Conservation (phyloP, 1,284 basidiomycete genomes). For the Marasmius fiardii region DNA sequence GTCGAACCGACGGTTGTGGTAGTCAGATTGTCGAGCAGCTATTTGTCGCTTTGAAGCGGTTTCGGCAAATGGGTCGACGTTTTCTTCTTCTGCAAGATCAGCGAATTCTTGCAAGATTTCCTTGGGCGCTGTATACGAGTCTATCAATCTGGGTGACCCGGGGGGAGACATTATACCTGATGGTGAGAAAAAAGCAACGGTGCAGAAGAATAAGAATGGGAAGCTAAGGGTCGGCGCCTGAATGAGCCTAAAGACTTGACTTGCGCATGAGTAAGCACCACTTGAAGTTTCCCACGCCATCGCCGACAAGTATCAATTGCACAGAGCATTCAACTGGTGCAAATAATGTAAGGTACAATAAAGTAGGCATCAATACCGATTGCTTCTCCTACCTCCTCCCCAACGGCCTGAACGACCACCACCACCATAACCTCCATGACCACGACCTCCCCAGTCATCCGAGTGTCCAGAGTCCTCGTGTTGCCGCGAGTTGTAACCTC, state of each 20-base stretch:
- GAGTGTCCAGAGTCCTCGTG: not conserved
- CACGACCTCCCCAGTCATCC: not conserved
- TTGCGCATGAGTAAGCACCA: not conserved
- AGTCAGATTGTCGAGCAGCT: conserved; percentile 91
- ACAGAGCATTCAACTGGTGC: not conserved
- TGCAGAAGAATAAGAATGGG: not conserved
- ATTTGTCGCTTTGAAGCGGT: conserved; percentile 92
- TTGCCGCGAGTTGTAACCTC: not conserved
- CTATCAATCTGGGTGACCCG: conserved; percentile 62
- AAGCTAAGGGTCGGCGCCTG: not conserved
- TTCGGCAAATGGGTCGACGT: conserved; percentile 91
- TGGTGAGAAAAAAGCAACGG: not conserved
- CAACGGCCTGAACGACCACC: conserved; percentile 14
- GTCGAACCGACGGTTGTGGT: conserved; percentile 90
- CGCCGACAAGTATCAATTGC: not conserved
- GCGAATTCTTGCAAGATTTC: conserved; percentile 95
- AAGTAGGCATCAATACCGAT: not conserved
- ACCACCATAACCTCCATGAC: not conserved
- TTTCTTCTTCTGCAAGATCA: conserved; percentile 87
- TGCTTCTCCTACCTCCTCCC: not conserved
- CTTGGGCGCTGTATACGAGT: conserved; percentile 90
- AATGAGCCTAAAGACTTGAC: too few relatives aligned
- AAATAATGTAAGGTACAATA: not conserved
- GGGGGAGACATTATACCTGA: conserved; percentile 41
- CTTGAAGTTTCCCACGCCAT: not conserved